Evolutionary conservation across 495 filamentous ascomycete genomes (phyloP), one percentile per base, ranked within the genome.

Genomic region (Daldinia vernicosa): DNA sequence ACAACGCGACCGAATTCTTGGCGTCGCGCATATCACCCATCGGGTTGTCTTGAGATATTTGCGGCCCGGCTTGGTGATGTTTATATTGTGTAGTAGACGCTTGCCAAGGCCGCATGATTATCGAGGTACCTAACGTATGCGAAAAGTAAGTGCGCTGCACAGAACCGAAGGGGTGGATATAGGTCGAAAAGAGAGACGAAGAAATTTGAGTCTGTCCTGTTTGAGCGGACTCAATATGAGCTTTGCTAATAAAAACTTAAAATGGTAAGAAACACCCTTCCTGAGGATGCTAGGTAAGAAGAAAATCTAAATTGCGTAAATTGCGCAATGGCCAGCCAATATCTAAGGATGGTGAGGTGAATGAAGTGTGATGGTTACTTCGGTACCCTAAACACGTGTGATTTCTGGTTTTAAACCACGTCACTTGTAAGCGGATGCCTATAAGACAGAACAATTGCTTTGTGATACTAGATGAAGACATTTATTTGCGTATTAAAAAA

Each of bases 1-100:
- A 81, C 6, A 80, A 72, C 2, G 79, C 27, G 33, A 76, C 71
- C 7, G 74, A 66, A 11, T 69, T 53, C 27, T 50, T 47, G 3
- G 74, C 74, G 17, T 76, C 53, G 28, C 74, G 71, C 43, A 76
- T 43, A 35, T 76, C 74, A n/a, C 67, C 62, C 74, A 76, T 76
- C 37, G 27, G 15, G 22, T 64, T 50, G 5, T 67, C 58, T 37
- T 30, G 35, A 14, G 27, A 54, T 64, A 60, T 32, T 63, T n/a
- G 33, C 17, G 6, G 35, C 14, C 27, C 27, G 15, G 26, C 17
- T 11, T 58, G 51, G 22, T 35, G 57, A 11, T 56, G 17, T 35
- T 51, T 14, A 51, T 39, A 19, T 51, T 50, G 35, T 9, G 30
- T 65, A 8, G 33, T 62, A 9, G 32, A 22, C 0, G 51, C 26